These are phyloP conservation scores for Penicillium longicatenatum DNA, from an alignment of 495 filamentous ascomycete genomes.

Conservation along the genomic window DNA sequence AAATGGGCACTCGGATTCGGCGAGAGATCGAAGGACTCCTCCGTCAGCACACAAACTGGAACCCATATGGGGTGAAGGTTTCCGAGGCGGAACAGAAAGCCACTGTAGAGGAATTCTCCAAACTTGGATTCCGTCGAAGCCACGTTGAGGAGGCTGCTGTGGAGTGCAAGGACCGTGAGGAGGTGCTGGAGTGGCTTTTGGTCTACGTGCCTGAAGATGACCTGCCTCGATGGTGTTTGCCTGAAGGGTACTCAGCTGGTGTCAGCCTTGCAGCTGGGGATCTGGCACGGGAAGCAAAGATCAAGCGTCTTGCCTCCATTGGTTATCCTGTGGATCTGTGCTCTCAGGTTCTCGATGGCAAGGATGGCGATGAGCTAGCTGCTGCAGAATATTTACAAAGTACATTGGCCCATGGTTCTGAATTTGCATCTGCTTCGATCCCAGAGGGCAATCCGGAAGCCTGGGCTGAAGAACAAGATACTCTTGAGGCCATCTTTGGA, in stretches of 20 bases:
- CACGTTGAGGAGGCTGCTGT: slow-evolving; percentile 87
- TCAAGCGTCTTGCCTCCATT: slow-evolving; percentile 77
- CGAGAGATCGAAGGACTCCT: slow-evolving; percentile 77
- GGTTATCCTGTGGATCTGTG: slow-evolving; percentile 88
- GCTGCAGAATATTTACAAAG: slow-evolving; percentile 79
- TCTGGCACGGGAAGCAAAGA: slow-evolving; percentile 71
- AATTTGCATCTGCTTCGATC: slow-evolving; percentile 17
- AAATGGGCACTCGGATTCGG: slow-evolving; percentile 81
- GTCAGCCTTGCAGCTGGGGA: slow-evolving; percentile 80
- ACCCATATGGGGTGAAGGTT: slow-evolving; percentile 71
- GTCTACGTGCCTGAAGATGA: slow-evolving; percentile 98
- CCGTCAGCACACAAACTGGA: slow-evolving; percentile 79
- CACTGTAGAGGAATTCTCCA: slow-evolving; percentile 72
- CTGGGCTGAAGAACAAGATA: slow-evolving; percentile 86
- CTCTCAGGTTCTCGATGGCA: slow-evolving; percentile 66
- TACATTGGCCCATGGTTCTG: slow-evolving; percentile 53
- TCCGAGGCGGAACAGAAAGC: slow-evolving; percentile 52
- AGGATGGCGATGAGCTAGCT: slow-evolving; percentile 69
- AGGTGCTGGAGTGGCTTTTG: slow-evolving; percentile 88
- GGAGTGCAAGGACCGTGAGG: slow-evolving; percentile 90
- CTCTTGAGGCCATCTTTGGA: slow-evolving; percentile 77
- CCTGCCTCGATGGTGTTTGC: slow-evolving; percentile 83
- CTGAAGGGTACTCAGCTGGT: slow-evolving; percentile 86
- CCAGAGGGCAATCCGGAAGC: slow-evolving; percentile 35
- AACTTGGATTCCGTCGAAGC: slow-evolving; percentile 78